Base-by-base conservation (phyloP, 208 protist genomes). In the Crithidia expoeki region DNA sequence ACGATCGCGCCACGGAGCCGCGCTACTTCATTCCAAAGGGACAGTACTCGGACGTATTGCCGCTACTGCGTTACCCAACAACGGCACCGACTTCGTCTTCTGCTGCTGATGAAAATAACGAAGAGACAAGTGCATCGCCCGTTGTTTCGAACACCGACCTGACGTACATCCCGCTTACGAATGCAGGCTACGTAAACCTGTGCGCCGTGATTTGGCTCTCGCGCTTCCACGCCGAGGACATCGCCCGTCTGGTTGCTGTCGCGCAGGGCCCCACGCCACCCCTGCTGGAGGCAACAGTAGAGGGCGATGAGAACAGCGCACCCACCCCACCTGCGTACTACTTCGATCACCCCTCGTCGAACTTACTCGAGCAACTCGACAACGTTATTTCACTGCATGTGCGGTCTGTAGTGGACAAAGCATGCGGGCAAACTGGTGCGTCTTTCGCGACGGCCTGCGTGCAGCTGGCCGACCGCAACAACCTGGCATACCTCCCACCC, bases 21-120 rank as follows among this genome's bases (percentile, higher is more conserved):
- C 80, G 76, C 21, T 58, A 28, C 33, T 84, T 77, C 49, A 14
- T 66, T 21, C 23, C 78, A 11, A 81, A 84, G 52, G 78, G 82
- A 4, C 64, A 55, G 49, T 71, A 74, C 61, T 64, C 69, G 33
- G 82, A 83, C 36, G 63, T 78, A 40, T 46, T 82, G 44, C 72
- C 77, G 32, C 38, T 82, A 68, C 69, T 87, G 62, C 78, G 78
- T 17, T 81, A 73, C 68, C 76, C 71, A 2, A 59, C 28, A 1
- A 38, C 4, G 28, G 64, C 28, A 1, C 34, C 1, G 42, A 46
- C 12, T 9, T 10, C n/a, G 21, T 6, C n/a, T 4, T 23, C 46
- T 5, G 28, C 19, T 11, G 34, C 55, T 32, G 33, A 11, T 17
- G 51, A 23, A 27, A 74, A 21, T 6, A 25, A 25, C 23, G 53